Percentiles rank a stretch among this genome's conserved stretches.
Evolutionary conservation across 805 yeast genomes (phyloP).

Genomic region (Pichia scutulata): DNA sequence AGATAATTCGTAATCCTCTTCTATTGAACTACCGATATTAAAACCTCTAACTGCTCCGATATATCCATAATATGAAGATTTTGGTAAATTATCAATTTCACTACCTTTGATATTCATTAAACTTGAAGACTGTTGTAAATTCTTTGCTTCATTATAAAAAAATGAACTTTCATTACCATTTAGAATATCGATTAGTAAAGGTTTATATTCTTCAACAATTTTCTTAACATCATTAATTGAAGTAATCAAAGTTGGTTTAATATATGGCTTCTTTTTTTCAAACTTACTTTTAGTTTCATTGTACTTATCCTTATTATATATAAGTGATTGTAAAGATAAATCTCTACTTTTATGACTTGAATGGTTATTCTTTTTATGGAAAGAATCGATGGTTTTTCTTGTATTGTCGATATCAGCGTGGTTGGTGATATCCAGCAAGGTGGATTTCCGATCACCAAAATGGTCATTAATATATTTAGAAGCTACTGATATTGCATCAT

Average conservation of each 20-base stretch:
- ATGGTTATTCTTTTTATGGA: background rate
- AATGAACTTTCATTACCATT: slow-evolving; percentile 38
- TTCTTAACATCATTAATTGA: slow-evolving; percentile 7
- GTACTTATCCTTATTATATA: slow-evolving; percentile 5
- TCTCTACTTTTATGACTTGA: background rate
- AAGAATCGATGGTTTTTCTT: background rate
- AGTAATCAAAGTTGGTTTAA: slow-evolving; percentile 12
- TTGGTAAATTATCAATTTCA: slow-evolving; percentile 40
- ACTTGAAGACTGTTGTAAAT: slow-evolving; percentile 31
- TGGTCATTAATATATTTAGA: no score
- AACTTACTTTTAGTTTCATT: slow-evolving; percentile 15
- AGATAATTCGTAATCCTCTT: slow-evolving; percentile 21
- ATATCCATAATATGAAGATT: slow-evolving; percentile 50
- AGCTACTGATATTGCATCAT: no score
- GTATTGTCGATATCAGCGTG: background rate
- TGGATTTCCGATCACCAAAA: background rate
- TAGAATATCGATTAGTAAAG: slow-evolving; percentile 17
- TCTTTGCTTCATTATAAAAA: slow-evolving; percentile 44
- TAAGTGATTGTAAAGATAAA: background rate
- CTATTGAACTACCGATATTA: slow-evolving; percentile 38
- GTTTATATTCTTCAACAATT: slow-evolving; percentile 7
- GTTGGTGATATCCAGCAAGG: background rate
- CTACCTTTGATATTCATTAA: slow-evolving; percentile 37
- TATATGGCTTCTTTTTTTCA: slow-evolving; percentile 7
- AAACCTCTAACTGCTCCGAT: slow-evolving; percentile 54